Base-by-base conservation (phyloP, 2,329 filamentous ascomycete species). In the Colletotrichum sp. region DNA sequence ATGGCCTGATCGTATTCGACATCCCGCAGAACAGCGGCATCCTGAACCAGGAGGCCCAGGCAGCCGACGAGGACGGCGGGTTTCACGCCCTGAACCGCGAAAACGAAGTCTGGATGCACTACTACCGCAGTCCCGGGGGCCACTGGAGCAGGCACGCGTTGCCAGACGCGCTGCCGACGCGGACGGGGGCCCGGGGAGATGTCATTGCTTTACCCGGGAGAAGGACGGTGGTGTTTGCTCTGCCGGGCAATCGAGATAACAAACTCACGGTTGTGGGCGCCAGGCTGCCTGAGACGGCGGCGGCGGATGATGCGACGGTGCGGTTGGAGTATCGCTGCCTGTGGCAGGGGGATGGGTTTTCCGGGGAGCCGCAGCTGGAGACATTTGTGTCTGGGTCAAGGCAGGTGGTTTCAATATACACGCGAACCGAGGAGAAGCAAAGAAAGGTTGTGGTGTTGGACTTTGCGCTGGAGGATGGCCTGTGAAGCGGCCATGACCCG, bases 41-140 rank as follows among this genome's bases (percentile, higher is more conserved):
- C 24, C 36, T 75, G 8, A 76, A 76, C 36, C 75, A 76, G 36
- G 75, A 76, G 67, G 75, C 75, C 6, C 75, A 76, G 26, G 75
- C 72, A 10, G 75, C 67, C 5, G 75, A 76, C 18, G 62, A 63
- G 6, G 34, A 49, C 9, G 75, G 75, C 59, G 75, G 75, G 8
- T 75, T 76, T 8, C 75, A 76, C 52, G 75, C 63, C 18, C 15
- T 76, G 55, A 76, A 75, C 44, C 66, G 75, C 26, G 75, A 76
- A 21, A 75, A 75, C 30, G 66, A 75, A 21, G 66, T 76, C 52
- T 76, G 75, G 75, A 71, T 63, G 39, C 75, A 76, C 32, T 76
- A 76, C 62, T 64, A 67, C 52, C 75, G 75, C 49, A 66, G 52
- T 13, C 66, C 66, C 16, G 60, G 2, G 55, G 71, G 75, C 6